phyloP scores from a whole-genome alignment of 2,329 filamentous ascomycete genomes.

The Talaromyces pinophilus region DNA sequence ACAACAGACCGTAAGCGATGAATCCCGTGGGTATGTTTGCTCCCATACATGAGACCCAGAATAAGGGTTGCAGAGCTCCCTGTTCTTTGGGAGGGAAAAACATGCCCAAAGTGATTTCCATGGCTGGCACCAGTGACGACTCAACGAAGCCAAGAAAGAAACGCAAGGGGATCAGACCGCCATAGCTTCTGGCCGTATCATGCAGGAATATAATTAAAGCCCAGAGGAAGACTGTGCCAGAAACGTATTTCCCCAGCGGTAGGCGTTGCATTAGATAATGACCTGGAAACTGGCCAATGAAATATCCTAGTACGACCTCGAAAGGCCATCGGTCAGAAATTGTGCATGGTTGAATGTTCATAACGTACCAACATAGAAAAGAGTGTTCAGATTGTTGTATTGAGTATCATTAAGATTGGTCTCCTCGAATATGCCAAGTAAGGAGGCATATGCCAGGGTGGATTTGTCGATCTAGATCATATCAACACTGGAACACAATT shows the following conservation, averaged over 20 bases:
- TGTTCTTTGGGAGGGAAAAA: conserved; percentile 51
- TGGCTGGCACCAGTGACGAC: conserved; percentile 42
- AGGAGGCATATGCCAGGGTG: conserved; percentile 44
- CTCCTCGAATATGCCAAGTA: conserved; percentile 47
- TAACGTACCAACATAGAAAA: conserved; percentile 46
- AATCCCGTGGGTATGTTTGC: conserved; percentile 42
- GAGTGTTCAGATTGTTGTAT: conserved; percentile 47
- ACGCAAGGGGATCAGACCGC: conserved; percentile 40
- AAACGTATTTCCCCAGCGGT: conserved; percentile 42
- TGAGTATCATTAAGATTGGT: conserved; percentile 41
- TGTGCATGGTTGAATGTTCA: not conserved
- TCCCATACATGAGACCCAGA: conserved; percentile 44
- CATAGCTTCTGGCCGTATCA: conserved; percentile 37
- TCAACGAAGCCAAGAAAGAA: conserved; percentile 42
- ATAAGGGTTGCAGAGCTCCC: conserved; percentile 52
- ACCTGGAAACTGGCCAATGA: conserved; percentile 42
- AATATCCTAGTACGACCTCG: conserved; percentile 33
- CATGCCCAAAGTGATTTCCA: conserved; percentile 46
- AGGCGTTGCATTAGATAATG: conserved; percentile 47
- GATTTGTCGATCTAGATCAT: conserved; percentile 43
- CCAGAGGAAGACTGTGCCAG: conserved; percentile 36
- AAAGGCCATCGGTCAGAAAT: not conserved
- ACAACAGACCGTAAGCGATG: conserved; percentile 46
- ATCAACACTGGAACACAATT: not conserved
- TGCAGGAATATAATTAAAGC: conserved; percentile 43